phyloP scores from a whole-genome alignment of 306 rosid species.

The Herpetospermum pedunculosum region DNA sequence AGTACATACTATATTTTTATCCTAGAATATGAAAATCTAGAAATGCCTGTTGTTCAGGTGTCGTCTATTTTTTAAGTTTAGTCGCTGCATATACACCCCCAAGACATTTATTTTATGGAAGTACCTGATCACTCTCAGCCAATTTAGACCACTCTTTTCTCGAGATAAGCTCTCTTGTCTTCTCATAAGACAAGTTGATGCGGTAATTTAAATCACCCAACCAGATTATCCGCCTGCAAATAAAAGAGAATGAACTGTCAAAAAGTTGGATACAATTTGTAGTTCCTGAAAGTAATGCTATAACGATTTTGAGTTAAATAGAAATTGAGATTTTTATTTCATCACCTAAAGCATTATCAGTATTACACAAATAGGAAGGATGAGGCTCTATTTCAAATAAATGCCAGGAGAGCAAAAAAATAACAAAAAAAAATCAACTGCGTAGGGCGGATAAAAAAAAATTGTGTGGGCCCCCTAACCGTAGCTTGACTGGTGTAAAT shows the following conservation, averaged over 20 bases:
- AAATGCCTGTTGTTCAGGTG: neutral
- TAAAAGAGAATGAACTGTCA: neutral
- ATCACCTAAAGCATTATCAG: neutral
- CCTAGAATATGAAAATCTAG: neutral
- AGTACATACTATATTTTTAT: neutral
- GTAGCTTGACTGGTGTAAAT: neutral
- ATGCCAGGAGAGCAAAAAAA: neutral
- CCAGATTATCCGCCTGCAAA: constrained; percentile 80
- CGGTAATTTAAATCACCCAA: constrained; percentile 92
- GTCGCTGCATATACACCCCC: neutral
- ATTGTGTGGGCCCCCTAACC: too few species aligned
- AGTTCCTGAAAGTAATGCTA: neutral
- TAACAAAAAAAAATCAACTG: neutral
- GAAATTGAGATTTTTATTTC: neutral
- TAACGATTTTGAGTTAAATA: neutral
- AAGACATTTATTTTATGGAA: neutral
- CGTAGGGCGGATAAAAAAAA: too few species aligned
- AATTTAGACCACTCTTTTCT: constrained; percentile 59
- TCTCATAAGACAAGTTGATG: constrained; percentile 56
- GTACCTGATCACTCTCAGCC: constrained; percentile 80
- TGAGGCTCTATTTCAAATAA: neutral
- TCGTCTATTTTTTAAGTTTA: neutral
- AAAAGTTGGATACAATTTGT: neutral
- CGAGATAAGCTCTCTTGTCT: constrained; percentile 57
- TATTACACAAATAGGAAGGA: neutral